These are phyloP conservation scores for Colletotrichum caudatum DNA, from an alignment of 2,329 filamentous ascomycete genomes.

Conservation along the genomic window DNA sequence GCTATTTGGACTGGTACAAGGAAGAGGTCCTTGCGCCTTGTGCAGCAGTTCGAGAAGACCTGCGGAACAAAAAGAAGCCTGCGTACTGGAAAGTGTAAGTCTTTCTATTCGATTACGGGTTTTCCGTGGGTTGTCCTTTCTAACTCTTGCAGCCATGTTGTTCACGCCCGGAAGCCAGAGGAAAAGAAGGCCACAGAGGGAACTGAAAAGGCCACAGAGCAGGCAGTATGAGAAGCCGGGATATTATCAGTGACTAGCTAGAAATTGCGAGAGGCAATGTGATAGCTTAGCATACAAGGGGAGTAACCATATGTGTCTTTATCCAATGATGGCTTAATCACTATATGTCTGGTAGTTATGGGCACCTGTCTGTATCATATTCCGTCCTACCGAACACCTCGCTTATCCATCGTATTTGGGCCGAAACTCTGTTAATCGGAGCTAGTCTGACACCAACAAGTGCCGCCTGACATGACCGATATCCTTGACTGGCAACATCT, in stretches of 20 bases:
- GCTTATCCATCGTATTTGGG: too few relatives aligned
- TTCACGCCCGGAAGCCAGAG: constrained; percentile 8
- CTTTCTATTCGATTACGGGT: not conserved
- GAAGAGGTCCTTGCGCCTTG: constrained; percentile 47
- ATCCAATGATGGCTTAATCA: too few relatives aligned
- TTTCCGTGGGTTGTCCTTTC: not conserved
- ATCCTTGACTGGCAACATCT: too few relatives aligned
- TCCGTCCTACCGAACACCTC: too few relatives aligned
- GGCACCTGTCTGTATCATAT: too few relatives aligned
- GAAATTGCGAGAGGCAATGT: not conserved
- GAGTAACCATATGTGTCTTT: not conserved
- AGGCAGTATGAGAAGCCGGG: too few relatives aligned
- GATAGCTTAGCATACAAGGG: not conserved
- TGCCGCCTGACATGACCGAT: too few relatives aligned
- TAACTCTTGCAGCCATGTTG: constrained; percentile 2
- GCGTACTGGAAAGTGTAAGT: constrained; percentile 43
- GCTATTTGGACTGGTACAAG: constrained; percentile 51
- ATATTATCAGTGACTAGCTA: too few relatives aligned
- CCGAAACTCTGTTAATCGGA: too few relatives aligned
- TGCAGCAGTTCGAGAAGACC: constrained; percentile 44
- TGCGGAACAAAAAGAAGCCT: constrained; percentile 45
- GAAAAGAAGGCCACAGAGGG: not conserved
- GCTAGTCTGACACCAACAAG: too few relatives aligned
- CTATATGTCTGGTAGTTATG: too few relatives aligned
- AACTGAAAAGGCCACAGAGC: not conserved